Base-by-base conservation (phyloP, 495 filamentous ascomycete genomes). In the Neurospora sublineolata region DNA sequence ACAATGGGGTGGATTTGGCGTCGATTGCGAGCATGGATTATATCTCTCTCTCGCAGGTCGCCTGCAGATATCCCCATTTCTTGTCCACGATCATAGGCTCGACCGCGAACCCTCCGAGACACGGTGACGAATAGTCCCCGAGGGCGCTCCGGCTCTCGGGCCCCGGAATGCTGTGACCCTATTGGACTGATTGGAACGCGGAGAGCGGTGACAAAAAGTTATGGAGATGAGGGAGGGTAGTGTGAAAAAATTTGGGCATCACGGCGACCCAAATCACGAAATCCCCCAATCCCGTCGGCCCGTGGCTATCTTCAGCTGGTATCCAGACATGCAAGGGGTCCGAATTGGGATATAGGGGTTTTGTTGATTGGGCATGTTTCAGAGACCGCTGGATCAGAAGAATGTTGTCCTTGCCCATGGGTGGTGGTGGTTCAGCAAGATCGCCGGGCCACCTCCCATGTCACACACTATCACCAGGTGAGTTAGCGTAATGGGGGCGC, bases 301-400 rank as follows among this genome's bases (percentile, higher is more conserved):
- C 68, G n/a, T 20, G 58, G 67, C 40, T 33, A 60, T 60, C 38
- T 72, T 75, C 71, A 73, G 71, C 73, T 75, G 71, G 40, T 23
- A 30, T 71, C 68, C 42, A 67, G 60, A n/a, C 16, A 39, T 73
- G 73, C 73, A 73, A 70, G 71, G 73, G 37, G 37, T 30, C 37
- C 60, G 30, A 69, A 68, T 39, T 39, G 23, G 73, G 67, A 74
- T 27, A 33, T 16, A 60, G 52, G 52, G 27, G 6, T 0, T 60
- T 60, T 33, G 52, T 16, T 60, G 27, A 60, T 60, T 60, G 52
- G 52, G 52, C 27, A 60, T 33, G 52, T 60, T 60, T 60, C 52
- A 60, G 52, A 60, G 52, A 3, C 52, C 5, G 52, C 52, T 60
- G 27, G 12, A 16, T 60, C 52, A 60, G 23, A 27, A 27, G 30